Base-by-base conservation (phyloP, 208 protist species). In the Trypanosoma conorhini region DNA sequence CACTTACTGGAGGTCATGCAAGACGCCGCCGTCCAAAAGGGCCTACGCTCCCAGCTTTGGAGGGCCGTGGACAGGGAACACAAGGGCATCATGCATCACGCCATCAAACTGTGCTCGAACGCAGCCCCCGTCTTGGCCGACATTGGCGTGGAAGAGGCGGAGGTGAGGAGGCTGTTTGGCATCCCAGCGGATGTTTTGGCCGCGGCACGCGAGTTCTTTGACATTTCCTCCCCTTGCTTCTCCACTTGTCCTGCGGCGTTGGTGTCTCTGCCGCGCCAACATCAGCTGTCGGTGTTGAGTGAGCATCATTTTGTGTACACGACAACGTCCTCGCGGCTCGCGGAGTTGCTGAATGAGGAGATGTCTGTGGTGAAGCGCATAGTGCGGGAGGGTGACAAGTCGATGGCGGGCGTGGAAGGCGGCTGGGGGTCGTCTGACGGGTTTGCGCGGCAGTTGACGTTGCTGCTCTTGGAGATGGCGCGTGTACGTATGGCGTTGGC, bases 401-500 rank as follows among this genome's bases (percentile, higher is more conserved):
- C n/a, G 31, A 61, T 3, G 12, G 30, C 15, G 40, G 57, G 40
- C 10, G 30, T 17, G 13, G 57, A 38, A 4, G 24, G 5, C 26
- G 33, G 19, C 44, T 13, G 35, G 21, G 24, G 38, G 24, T 46
- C 22, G 17, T 1, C 31, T 13, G 17, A 21, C 17, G 30, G 1
- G 17, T 74, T 74, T 60, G 42, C 26, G 22, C 51, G 30, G 26
- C 33, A 63, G 38, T 50, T 68, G 5, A 50, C 10, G 15, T 24
- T 26, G 30, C 24, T 75, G 3, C 30, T 76, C 31, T 40, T 70
- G 28, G 71, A 76, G 4, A 76, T 76, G 71, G 26, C 40, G 24
- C 71, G 71, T 35, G 71, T 76, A n/a, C 62, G 71, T 13, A 76
- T 76, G 63, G 58, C 57, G 26, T 55, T 70, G 33, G 56, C 12